Evolutionary conservation across 1,284 basidiomycete species (phyloP).

Genomic region (Leccinum subspadiceum): DNA sequence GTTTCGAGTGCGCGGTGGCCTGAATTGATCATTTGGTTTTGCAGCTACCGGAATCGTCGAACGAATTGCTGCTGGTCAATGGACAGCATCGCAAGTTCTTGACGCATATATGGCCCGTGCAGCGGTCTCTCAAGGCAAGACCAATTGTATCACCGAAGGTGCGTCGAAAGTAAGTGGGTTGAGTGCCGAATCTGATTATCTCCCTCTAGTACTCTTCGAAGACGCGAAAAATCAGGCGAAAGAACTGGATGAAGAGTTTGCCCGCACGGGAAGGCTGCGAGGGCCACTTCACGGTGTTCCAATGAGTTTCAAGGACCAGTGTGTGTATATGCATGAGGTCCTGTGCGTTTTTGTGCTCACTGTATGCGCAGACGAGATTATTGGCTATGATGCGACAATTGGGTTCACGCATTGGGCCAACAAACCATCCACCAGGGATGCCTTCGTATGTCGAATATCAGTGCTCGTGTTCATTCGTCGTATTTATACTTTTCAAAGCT

Average conservation of each 20-base stretch:
- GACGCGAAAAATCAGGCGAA: constrained; percentile 62
- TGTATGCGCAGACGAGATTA: constrained; percentile 48
- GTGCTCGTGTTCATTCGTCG: neutral
- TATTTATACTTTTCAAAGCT: constrained; percentile 33
- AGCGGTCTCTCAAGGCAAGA: constrained; percentile 57
- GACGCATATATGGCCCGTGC: constrained; percentile 74
- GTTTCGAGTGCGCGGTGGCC: neutral
- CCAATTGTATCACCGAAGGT: constrained; percentile 83
- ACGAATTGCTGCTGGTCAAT: constrained; percentile 55
- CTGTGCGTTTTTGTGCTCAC: neutral
- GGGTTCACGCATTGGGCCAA: constrained; percentile 73
- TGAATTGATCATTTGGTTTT: neutral
- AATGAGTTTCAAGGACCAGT: constrained; percentile 72
- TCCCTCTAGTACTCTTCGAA: constrained; percentile 60
- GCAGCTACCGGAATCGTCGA: constrained; percentile 63
- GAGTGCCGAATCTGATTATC: neutral
- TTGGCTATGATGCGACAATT: constrained; percentile 65
- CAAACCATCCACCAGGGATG: constrained; percentile 54
- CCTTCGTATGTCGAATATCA: constrained; percentile 47
- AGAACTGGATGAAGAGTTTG: constrained; percentile 66
- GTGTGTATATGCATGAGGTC: constrained; percentile 34
- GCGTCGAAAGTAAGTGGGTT: neutral
- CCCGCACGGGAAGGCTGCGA: constrained; percentile 52
- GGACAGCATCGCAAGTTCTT: constrained; percentile 73
- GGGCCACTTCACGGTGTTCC: constrained; percentile 85